phyloP scores from a whole-genome alignment of 495 filamentous ascomycete genomes.

The Sordaria brevicollis region DNA sequence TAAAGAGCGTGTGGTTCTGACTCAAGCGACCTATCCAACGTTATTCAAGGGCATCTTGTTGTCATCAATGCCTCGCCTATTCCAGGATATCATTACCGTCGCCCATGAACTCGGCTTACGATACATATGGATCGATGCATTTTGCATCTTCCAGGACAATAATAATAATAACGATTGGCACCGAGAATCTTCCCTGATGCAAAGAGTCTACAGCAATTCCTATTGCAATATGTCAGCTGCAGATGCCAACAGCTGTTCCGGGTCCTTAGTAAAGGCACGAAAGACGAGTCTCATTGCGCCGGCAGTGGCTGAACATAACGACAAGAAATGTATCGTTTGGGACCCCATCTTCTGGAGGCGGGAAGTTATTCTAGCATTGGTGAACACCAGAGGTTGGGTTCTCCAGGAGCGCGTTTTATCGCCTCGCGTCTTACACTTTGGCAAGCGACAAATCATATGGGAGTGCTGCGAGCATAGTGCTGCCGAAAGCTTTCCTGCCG shows the following conservation, averaged over 20 bases:
- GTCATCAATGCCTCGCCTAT: neutral
- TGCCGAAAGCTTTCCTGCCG: neutral
- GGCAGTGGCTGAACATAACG: neutral
- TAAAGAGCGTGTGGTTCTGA: neutral
- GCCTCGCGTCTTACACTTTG: conserved; percentile 2
- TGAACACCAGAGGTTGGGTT: neutral
- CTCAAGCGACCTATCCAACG: neutral
- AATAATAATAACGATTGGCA: neutral
- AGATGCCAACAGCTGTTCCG: neutral
- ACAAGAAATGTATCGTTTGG: neutral
- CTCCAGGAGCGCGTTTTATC: neutral
- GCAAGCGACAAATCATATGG: neutral
- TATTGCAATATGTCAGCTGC: neutral
- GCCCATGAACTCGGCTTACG: neutral
- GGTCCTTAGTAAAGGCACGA: neutral
- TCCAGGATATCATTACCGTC: neutral
- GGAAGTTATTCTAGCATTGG: neutral
- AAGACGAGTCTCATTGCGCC: neutral
- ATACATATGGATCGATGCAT: neutral
- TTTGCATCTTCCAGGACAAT: neutral
- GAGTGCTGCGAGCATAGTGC: conserved; percentile 1
- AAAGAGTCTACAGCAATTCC: neutral
- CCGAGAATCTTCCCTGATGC: neutral
- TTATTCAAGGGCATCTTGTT: neutral
- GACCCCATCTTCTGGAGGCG: neutral